Base-by-base conservation (phyloP, 1,284 basidiomycete genomes). In the Boletus sp. region DNA sequence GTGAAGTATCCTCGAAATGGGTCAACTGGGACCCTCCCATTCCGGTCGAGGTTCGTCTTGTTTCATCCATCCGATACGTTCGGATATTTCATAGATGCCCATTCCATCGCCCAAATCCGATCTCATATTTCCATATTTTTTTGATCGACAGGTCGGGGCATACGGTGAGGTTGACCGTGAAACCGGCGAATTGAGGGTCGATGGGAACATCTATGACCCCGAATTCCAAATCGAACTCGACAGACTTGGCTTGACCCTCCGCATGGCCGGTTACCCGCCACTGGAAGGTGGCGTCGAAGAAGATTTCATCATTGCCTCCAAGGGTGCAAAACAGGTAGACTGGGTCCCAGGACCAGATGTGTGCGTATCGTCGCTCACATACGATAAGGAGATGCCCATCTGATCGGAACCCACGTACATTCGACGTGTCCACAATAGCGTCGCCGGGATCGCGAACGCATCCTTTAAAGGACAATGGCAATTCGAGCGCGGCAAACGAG, bases 1-100 rank as follows among this genome's bases (percentile, higher is more conserved):
- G 27, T 1, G 29, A 61, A 0, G 57, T 45, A 1, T 59, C 66
- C 22, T 65, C 69, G 1, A 73, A 70, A 55, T 72, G 68, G 69
- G 68, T 53, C 41, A 70, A 72, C 56, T 73, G 64, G 71, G 68
- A 73, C 3, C 71, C 69, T 1, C 67, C 68, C 44, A 60, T 72
- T 24, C 59, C 60, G 0, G 29, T 69, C 24, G 42, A 64, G 61
- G 71, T 72, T 6, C 43, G 62, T 27, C 11, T 18, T 33, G 16
- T 56, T 27, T 41, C 44, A 41, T 33, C 9, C 2, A 5, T 31
- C 29, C 8, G 29, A 31, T 31, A 31, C 29, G 29, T 2, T 7
- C 29, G 31, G 33, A 12, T 22, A 37, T 18, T 37, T 46, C 5
- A 31, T 52, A 27, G 31, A 36, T 48, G 2, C 1, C 12, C 3